Base-by-base conservation (phyloP, 2,329 filamentous ascomycete species). In the Claviceps sp. region DNA sequence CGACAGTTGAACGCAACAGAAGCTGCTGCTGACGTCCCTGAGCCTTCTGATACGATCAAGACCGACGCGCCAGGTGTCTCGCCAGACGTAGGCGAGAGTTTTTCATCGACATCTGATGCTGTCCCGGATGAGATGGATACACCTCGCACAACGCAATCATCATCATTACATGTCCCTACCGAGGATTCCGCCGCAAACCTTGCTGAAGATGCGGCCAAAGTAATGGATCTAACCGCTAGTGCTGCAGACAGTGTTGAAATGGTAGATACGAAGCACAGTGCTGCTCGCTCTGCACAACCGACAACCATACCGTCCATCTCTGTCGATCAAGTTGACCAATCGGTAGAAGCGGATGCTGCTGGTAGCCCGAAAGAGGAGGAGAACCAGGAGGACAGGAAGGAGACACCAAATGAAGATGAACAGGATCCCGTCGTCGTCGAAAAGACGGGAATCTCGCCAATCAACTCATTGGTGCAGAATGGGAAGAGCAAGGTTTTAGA, bases 231-330 rank as follows among this genome's bases (percentile, higher is more conserved):
- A 36, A 18, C 26, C 3, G 40, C n/a, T 5, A 16, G 13, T 37
- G 7, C 40, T 2, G 42, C 42, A 36, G 34, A 47, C 24, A 18
- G 8, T 40, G n/a, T 44, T 13, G 5, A 36, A 47, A 37, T 42
- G 34, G 22, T 13, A 42, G 11, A 34, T 18, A 16, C 34, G 16
- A 37, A 42, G 11, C 22, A 37, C 40, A 51, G 30, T 40, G 16
- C 41, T 9, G n/a, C 45, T 36, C 47, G 36, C 13, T 22, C 45
- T 18, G 6, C 40, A n/a, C 40, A 34, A 9, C 16, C 42, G 38
- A 37, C 22, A 20, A 44, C 34, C 14, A 48, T 48, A 48, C 52
- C 50, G 18, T 41, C 40, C 7, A 51, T 54, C 13, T 54, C 52
- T 11, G 37, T 51, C 22, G 45, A 54, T 36, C 30, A 49, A 30